phyloP scores from a whole-genome alignment of 331 rosid species.

The Pyracantha coccinea region DNA sequence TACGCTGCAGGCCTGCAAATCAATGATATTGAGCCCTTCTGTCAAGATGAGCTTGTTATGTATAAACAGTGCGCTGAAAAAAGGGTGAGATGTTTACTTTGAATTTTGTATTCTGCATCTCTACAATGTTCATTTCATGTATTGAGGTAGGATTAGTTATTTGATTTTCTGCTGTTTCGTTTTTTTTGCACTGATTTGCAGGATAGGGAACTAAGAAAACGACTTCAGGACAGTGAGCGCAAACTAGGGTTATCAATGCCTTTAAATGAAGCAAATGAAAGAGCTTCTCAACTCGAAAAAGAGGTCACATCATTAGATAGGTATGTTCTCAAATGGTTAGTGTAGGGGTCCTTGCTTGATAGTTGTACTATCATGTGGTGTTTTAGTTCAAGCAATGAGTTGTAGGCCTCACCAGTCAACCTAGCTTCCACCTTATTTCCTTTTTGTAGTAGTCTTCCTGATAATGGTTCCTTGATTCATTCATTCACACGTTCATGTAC shows the following conservation, averaged over 20 bases:
- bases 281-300: slow-evolving; percentile 74
- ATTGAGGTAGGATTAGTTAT: neutral
- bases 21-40: slow-evolving; percentile 95
- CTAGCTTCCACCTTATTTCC: neutral
- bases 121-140: neutral
- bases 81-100: slow-evolving; percentile 47
- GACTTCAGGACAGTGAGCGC: slow-evolving; percentile 77
- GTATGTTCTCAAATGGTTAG: slow-evolving; percentile 26
- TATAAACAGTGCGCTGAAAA: slow-evolving; percentile 72
- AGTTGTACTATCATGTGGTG: neutral
- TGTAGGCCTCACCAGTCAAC: neutral
- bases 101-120: slow-evolving; percentile 4
- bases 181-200: slow-evolving; percentile 20
- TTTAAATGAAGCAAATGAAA: slow-evolving; percentile 67
- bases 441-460: neutral
- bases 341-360: neutral
- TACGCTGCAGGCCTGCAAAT: slow-evolving; percentile 70
- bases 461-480: neutral
- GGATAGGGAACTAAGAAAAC: slow-evolving; percentile 72
- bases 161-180: slow-evolving; percentile 5
- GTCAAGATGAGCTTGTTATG: slow-evolving; percentile 86
- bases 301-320: slow-evolving; percentile 76
- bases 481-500: neutral
- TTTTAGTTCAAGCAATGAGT: neutral
- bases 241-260: slow-evolving; percentile 93